Evolutionary conservation across 139 green algal genomes (phyloP).

Genomic region (Edaphochlamys debaryana): DNA sequence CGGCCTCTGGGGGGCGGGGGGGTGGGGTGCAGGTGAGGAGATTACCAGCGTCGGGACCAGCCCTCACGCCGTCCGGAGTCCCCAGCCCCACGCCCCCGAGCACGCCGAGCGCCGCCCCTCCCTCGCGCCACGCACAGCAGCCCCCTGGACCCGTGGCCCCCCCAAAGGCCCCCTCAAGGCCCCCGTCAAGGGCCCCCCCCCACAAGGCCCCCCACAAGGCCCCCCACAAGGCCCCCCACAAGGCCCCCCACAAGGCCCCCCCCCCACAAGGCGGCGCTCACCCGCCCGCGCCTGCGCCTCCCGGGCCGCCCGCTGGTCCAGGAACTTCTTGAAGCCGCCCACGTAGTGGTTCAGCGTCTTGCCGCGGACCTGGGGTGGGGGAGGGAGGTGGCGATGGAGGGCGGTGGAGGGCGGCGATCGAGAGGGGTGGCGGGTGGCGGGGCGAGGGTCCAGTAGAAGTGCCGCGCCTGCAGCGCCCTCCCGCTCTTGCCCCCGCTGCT

Average conservation of each 20-base stretch:
- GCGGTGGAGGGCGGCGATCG: neutral
- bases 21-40: neutral
- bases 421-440: neutral
- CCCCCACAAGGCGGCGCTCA: too few species aligned
- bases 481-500: too few species aligned
- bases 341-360: slow-evolving; percentile 74
- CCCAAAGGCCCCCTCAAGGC: too few species aligned
- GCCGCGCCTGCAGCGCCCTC: too few species aligned
- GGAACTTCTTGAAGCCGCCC: slow-evolving; percentile 73
- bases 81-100: too few species aligned
- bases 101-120: too few species aligned
- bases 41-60: neutral
- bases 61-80: neutral
- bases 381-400: neutral
- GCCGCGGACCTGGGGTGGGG: slow-evolving; percentile 53
- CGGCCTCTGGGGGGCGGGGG: slow-evolving; percentile 8
- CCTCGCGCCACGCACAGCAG: neutral
- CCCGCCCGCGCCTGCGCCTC: slow-evolving; percentile 50
- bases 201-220: too few species aligned
- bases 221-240: too few species aligned
- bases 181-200: too few species aligned
- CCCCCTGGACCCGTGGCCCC: too few species aligned
- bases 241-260: too few species aligned
- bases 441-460: too few species aligned
- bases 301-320: slow-evolving; percentile 66